phyloP scores from a whole-genome alignment of 2,329 filamentous ascomycete genomes.

The Microcera coccophila region DNA sequence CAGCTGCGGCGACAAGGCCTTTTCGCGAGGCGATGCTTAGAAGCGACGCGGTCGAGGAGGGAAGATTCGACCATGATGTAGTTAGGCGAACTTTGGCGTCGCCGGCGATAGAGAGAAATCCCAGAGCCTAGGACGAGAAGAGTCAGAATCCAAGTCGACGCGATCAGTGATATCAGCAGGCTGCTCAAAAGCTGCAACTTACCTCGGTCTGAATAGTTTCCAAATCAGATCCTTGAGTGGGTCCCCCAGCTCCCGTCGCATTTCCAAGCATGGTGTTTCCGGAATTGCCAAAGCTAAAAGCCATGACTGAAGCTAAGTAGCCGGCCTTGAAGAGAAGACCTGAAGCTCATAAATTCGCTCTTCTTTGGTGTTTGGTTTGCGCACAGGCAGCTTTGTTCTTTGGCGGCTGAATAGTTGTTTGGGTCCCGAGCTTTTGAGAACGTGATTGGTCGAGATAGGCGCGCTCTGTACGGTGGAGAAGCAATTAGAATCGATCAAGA shows the following conservation, averaged over 20 bases:
- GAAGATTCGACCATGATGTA: slow-evolving; percentile 71
- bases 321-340: slow-evolving; percentile 27
- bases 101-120: slow-evolving; percentile 75
- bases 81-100: slow-evolving; percentile 82
- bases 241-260: slow-evolving; percentile 35
- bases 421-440: slow-evolving; percentile 20
- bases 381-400: slow-evolving; percentile 18
- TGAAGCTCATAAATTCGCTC: slow-evolving; percentile 28
- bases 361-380: slow-evolving; percentile 23
- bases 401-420: slow-evolving; percentile 18
- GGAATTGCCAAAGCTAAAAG: slow-evolving; percentile 58
- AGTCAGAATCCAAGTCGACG: slow-evolving; percentile 13
- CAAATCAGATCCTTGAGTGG: slow-evolving; percentile 59
- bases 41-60: slow-evolving; percentile 74
- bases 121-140: slow-evolving; percentile 55
- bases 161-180: slow-evolving; percentile 4
- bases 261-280: slow-evolving; percentile 41
- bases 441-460: slow-evolving; percentile 21
- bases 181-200: slow-evolving; percentile 25
- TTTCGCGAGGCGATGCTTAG: slow-evolving; percentile 76
- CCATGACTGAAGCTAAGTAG: slow-evolving; percentile 50
- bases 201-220: slow-evolving; percentile 81
- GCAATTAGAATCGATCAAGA: slow-evolving; percentile 4
- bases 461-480: slow-evolving; percentile 7
- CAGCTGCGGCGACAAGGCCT: slow-evolving; percentile 81